Percentiles rank a stretch among this genome's conserved stretches.
phyloP scores from a whole-genome alignment of 73 alveolate species.

The Paramecium biaurelia region DNA sequence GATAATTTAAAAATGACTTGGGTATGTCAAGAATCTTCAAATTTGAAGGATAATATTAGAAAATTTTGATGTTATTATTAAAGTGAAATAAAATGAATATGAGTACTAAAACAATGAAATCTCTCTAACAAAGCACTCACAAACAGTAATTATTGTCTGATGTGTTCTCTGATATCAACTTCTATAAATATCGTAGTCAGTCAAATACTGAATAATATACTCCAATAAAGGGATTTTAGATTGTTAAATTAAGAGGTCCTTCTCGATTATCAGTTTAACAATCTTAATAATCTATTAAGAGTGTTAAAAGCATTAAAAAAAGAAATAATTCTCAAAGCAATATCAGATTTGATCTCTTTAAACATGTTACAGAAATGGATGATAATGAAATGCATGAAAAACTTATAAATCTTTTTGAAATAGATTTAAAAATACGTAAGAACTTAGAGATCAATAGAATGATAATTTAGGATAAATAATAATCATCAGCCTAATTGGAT shows the following conservation, averaged over 20 bases:
- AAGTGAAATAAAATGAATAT: not conserved
- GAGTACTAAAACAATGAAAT: not conserved
- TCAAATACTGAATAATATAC: not conserved
- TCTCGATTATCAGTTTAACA: not conserved
- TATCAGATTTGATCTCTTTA: not conserved
- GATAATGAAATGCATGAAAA: not conserved
- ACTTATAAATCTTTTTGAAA: not conserved
- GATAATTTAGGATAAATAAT: not conserved
- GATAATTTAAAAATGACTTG: not conserved
- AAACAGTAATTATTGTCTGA: not conserved
- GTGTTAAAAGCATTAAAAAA: not conserved
- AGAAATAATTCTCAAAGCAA: not conserved
- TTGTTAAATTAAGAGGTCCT: constrained; percentile 7
- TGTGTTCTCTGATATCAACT: not conserved
- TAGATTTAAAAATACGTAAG: not conserved
- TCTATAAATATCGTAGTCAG: not conserved
- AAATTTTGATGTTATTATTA: not conserved
- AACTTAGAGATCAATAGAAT: not conserved
- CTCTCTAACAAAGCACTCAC: not conserved
- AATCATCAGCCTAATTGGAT: not conserved
- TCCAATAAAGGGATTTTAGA: constrained; percentile 2
- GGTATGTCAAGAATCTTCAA: not conserved
- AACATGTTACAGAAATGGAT: not conserved
- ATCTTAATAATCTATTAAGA: not conserved
- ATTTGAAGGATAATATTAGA: not conserved